phyloP scores from a whole-genome alignment of 2,329 filamentous ascomycete genomes.

The Bertia moriformis region DNA sequence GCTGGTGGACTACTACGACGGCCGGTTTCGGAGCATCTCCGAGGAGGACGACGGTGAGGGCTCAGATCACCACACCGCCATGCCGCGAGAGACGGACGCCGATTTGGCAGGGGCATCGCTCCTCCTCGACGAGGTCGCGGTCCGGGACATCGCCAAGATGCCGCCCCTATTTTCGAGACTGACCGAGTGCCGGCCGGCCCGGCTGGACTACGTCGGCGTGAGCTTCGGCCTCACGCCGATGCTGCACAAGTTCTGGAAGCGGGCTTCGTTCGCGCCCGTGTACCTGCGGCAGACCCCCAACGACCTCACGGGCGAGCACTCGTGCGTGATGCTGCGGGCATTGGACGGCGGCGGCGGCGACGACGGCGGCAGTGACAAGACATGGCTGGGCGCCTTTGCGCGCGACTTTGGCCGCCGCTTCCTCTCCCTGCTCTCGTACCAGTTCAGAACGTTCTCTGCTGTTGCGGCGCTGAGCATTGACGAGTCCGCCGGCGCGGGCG shows the following conservation, averaged over 20 bases:
- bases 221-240: slow-evolving; percentile 79
- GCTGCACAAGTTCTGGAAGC: slow-evolving; percentile 96
- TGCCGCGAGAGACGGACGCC: slow-evolving; percentile 67
- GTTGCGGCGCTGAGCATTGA: slow-evolving; percentile 73
- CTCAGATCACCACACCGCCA: slow-evolving; percentile 41
- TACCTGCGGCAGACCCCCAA: slow-evolving; percentile 92
- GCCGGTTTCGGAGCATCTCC: slow-evolving; percentile 72
- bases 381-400: slow-evolving; percentile 82
- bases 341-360: no score
- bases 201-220: slow-evolving; percentile 85
- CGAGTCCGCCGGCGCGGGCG: slow-evolving; percentile 64
- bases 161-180: slow-evolving; percentile 84
- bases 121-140: slow-evolving; percentile 73
- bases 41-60: slow-evolving; percentile 46
- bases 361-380: slow-evolving; percentile 55
- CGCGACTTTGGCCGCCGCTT: slow-evolving; percentile 93
- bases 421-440: slow-evolving; percentile 74
- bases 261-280: slow-evolving; percentile 69
- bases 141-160: slow-evolving; percentile 81
- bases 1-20: slow-evolving; percentile 83
- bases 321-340: slow-evolving; percentile 88
- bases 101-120: slow-evolving; percentile 66
- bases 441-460: slow-evolving; percentile 72
- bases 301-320: slow-evolving; percentile 91
- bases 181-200: slow-evolving; percentile 64